These are phyloP conservation scores for Xylaria scruposa DNA, from an alignment of 495 filamentous ascomycete species.

Conservation along the genomic window DNA sequence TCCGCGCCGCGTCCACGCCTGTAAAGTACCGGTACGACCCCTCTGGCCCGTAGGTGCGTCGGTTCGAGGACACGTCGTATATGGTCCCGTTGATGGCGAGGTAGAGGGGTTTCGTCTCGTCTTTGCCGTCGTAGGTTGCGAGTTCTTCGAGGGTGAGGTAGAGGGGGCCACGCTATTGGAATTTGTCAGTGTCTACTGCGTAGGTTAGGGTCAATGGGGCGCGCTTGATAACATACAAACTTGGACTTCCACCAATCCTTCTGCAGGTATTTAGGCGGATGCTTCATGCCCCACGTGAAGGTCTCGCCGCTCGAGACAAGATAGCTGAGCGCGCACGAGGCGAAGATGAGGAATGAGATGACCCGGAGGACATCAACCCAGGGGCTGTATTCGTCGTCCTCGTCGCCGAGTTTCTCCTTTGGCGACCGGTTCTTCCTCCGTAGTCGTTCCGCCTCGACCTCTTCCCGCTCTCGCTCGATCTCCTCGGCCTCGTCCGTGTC, in stretches of 20 bases:
- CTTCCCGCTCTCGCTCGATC: constrained; percentile 30
- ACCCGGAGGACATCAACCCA: constrained; percentile 79
- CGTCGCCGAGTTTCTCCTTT: constrained; percentile 49
- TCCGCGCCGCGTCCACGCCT: constrained; percentile 84
- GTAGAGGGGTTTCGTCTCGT: constrained; percentile 80
- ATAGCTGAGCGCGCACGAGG: constrained; percentile 76
- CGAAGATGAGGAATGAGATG: constrained; percentile 69
- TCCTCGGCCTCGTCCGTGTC: constrained; percentile 39
- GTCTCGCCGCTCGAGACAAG: constrained; percentile 75
- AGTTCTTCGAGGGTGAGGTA: constrained; percentile 79
- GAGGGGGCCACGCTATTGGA: constrained; percentile 41
- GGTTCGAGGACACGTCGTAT: constrained; percentile 86
- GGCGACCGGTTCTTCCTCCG: constrained; percentile 32
- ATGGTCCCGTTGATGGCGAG: constrained; percentile 92
- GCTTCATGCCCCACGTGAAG: constrained; percentile 58
- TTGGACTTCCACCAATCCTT: constrained; percentile 66
- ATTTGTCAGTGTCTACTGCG: too few relatives aligned
- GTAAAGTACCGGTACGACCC: constrained; percentile 89
- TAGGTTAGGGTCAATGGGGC: background rate
- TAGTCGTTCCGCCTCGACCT: constrained; percentile 27
- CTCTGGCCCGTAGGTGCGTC: constrained; percentile 82
- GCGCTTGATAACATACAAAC: constrained; percentile 55
- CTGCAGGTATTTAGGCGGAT: constrained; percentile 73
- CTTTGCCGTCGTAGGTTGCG: constrained; percentile 75
- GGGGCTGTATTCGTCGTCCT: constrained; percentile 45